phyloP scores from a whole-genome alignment of 2,329 filamentous ascomycete genomes.

The Aspergillus jensenii region DNA sequence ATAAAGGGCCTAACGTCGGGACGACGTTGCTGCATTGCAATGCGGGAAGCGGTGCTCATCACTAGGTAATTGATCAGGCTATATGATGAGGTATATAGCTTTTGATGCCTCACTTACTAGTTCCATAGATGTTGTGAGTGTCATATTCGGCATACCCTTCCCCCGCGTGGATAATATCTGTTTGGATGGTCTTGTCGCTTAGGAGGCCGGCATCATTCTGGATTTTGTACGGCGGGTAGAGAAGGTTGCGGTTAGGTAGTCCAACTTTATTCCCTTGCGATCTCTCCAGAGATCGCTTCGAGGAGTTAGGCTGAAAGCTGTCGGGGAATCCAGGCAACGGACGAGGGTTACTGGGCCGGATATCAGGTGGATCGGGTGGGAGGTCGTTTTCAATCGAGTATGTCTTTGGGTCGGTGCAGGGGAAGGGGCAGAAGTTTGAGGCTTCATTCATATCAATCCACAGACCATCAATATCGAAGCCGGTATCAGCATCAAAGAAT shows the following conservation, averaged over 20 bases:
- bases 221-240: constrained; percentile 66
- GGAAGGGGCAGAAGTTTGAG: constrained; percentile 55
- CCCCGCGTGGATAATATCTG: constrained; percentile 63
- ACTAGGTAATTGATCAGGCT: constrained; percentile 34
- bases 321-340: constrained; percentile 68
- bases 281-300: constrained; percentile 13
- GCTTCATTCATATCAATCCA: constrained; percentile 73
- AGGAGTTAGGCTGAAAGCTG: constrained; percentile 60
- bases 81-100: neutral
- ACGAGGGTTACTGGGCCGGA: constrained; percentile 60
- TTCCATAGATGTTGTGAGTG: constrained; percentile 74
- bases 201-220: constrained; percentile 58
- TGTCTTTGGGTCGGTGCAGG: constrained; percentile 53
- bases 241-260: constrained; percentile 61
- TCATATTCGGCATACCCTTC: constrained; percentile 69
- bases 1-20: constrained; percentile 66
- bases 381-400: constrained; percentile 49
- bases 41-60: constrained; percentile 67
- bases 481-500: constrained; percentile 64
- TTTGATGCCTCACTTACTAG: constrained; percentile 41
- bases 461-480: constrained; percentile 73
- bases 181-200: constrained; percentile 62
- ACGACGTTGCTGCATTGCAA: constrained; percentile 66
- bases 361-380: constrained; percentile 61
- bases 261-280: constrained; percentile 45